Base-by-base conservation (phyloP, 805 yeast genomes). In the Pichia gijzeniarum region DNA sequence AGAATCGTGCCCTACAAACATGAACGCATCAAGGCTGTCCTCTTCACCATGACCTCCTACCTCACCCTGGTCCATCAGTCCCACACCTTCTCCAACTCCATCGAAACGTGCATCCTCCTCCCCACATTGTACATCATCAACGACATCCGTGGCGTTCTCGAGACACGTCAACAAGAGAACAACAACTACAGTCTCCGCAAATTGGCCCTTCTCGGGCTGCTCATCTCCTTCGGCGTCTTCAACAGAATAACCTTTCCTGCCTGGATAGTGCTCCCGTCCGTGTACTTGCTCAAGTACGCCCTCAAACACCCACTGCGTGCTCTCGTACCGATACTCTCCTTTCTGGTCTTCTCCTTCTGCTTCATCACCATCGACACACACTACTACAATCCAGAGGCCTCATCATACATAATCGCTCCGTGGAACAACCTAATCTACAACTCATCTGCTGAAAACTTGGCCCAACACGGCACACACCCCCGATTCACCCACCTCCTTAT, bases 61-160 rank as follows among this genome's bases (percentile, higher is more conserved):
- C 73, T 88, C 28, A 81, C 95, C 0, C 71, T 87, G 68, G 77
- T 82, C 0, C 81, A 81, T 55, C 98, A 93, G 59, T 71, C 86
- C 0, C 97, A 89, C 59, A 80, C 95, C 1, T 85, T 93, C 55
- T 85, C 96, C n/a, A 93, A 93, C 59, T 77, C 89, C 19, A 57
- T 86, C 1, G 99, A 93, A 60, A 83, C 85, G 33, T 61, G 65
- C 45, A 59, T 83, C 35, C 65, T 84, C 9, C 53, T 82, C 18
- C 59, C 75, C 53, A 59, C 71, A 14, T 56, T 85, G 6, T 74
- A 72, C 48, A 60, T 80, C 27, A 70, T 83, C 34, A 73, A 68
- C 27, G 55, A 56, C 35, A 40, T 58, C 18, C 53, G 68, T 43
- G 48, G 46, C 25, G 41, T 50, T 31, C 41, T 42, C 22, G 63